phyloP scores from a whole-genome alignment of 2,329 filamentous ascomycete genomes.

The Aspergillus sp. region DNA sequence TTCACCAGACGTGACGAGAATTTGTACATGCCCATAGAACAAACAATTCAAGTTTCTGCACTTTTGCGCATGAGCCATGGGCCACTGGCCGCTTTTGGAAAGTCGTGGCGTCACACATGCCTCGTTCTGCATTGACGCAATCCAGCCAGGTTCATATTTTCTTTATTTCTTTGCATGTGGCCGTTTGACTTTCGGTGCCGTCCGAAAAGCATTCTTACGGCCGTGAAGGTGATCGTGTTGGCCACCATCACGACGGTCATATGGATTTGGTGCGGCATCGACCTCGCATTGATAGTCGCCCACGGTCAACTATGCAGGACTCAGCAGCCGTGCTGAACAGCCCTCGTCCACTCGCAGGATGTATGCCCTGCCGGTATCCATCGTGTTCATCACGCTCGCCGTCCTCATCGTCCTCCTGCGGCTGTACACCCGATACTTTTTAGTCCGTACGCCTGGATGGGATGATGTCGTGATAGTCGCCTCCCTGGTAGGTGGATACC shows the following conservation, averaged over 20 bases:
- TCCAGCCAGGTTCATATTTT: background rate
- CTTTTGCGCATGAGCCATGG: background rate
- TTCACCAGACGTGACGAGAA: background rate
- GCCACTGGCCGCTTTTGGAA: background rate
- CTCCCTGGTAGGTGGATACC: slow-evolving; percentile 18
- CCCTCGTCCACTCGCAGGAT: slow-evolving; percentile 15
- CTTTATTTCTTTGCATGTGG: background rate
- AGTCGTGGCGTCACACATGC: background rate
- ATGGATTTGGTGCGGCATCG: no score
- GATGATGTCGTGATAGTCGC: slow-evolving; percentile 26
- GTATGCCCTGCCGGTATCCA: slow-evolving; percentile 20
- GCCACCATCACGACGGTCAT: no score
- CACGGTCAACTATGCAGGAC: background rate
- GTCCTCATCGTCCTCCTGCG: slow-evolving; percentile 20
- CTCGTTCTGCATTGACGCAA: background rate
- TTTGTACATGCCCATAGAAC: background rate
- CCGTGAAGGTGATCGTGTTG: no score
- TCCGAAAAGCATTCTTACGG: no score
- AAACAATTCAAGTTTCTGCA: background rate
- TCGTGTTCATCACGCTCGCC: slow-evolving; percentile 20
- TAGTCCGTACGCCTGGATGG: slow-evolving; percentile 24
- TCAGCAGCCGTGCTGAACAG: background rate
- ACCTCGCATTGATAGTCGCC: no score
- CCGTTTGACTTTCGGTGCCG: no score
- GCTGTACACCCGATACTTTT: slow-evolving; percentile 21